Percentiles rank a stretch among this genome's conserved stretches.
Conservation (phyloP, 2,329 filamentous ascomycete genomes). For the Colletotrichum horii region DNA sequence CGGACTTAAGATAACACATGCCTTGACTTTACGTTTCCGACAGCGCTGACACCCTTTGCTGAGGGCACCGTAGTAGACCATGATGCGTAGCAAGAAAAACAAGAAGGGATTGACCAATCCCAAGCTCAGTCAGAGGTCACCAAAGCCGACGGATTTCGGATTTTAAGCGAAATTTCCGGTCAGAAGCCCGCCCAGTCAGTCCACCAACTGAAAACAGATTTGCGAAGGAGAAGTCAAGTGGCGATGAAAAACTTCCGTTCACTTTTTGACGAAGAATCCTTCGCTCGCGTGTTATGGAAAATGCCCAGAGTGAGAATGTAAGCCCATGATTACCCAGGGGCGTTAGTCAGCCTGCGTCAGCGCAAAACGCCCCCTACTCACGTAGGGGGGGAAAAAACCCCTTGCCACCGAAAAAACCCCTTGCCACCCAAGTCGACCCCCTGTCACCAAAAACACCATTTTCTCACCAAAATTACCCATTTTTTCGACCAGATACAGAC, state of each 20-base stretch:
- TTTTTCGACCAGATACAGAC: no score
- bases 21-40: constrained; percentile 31
- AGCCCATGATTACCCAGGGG: background rate
- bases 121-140: background rate
- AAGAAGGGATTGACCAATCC: background rate
- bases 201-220: background rate
- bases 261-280: background rate
- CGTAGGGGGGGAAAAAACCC: no score
- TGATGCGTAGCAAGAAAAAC: background rate
- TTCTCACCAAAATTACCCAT: no score
- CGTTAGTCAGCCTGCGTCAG: no score
- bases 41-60: constrained; percentile 32
- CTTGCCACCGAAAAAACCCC: no score
- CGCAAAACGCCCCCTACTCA: no score
- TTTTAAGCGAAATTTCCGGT: background rate
- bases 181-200: background rate
- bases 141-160: background rate
- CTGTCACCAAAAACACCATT: no score
- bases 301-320: background rate
- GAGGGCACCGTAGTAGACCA: constrained; percentile 27
- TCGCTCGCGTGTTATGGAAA: background rate
- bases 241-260: background rate
- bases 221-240: background rate
- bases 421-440: no score
- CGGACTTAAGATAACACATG: background rate